These are phyloP conservation scores for Datura wrightii DNA, from an alignment of 257 asterid genomes.

Conservation along the genomic window DNA sequence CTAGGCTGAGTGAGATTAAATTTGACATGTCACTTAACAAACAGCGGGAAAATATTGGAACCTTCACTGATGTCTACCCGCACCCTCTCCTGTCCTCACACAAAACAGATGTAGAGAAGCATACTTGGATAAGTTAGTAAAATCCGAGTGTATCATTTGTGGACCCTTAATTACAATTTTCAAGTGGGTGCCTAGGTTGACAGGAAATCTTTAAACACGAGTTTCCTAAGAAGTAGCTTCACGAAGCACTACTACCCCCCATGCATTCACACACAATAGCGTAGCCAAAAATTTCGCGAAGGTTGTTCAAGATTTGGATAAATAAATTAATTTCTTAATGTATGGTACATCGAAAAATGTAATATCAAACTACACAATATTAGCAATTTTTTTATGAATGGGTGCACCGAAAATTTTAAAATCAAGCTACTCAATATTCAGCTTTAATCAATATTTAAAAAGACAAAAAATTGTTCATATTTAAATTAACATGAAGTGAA, in stretches of 20 bases:
- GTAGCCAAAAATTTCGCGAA: too few relatives aligned
- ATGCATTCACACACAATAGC: background rate
- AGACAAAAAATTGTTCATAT: too few relatives aligned
- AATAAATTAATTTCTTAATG: too few relatives aligned
- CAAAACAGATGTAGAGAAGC: conserved; percentile 14
- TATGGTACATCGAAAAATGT: too few relatives aligned
- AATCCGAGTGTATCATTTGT: conserved; percentile 3
- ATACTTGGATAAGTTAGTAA: background rate
- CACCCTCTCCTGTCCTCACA: background rate
- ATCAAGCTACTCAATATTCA: too few relatives aligned
- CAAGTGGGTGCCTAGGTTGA: conserved; percentile 1
- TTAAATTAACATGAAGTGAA: too few relatives aligned
- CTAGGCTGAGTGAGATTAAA: background rate
- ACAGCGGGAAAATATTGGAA: background rate
- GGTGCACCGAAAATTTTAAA: too few relatives aligned
- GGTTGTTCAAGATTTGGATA: too few relatives aligned
- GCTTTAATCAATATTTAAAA: too few relatives aligned
- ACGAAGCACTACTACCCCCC: background rate
- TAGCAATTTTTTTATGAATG: too few relatives aligned
- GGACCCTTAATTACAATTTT: conserved; percentile 15
- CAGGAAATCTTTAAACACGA: background rate
- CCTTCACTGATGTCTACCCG: background rate
- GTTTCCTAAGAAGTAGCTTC: background rate
- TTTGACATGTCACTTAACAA: background rate
- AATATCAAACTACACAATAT: too few relatives aligned